Evolutionary conservation across 2,329 filamentous ascomycete species (phyloP).

Genomic region (Gnomoniopsis smithogilvyi): DNA sequence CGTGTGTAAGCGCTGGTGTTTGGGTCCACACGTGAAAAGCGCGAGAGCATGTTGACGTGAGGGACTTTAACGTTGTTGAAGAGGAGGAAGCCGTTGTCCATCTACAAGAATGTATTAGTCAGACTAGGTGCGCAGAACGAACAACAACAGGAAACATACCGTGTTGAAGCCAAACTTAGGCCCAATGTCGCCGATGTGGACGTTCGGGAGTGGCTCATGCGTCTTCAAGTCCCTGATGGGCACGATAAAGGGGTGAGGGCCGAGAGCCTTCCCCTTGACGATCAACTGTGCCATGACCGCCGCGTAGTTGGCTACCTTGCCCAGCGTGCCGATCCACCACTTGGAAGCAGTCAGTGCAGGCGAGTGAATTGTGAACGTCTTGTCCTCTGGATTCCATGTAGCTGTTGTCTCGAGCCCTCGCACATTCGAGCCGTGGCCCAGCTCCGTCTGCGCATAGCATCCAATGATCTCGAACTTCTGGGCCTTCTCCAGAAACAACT

Average conservation of each 20-base stretch:
- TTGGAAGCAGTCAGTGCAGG: constrained; percentile 73
- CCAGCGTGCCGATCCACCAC: constrained; percentile 82
- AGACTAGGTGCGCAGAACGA: not conserved
- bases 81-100: constrained; percentile 79
- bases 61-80: constrained; percentile 76
- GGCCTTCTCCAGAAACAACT: constrained; percentile 67
- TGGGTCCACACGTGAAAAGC: constrained; percentile 68
- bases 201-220: constrained; percentile 63
- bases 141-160: not conserved
- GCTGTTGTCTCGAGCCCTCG: constrained; percentile 69
- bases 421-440: constrained; percentile 77
- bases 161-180: constrained; percentile 78
- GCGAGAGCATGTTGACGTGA: constrained; percentile 69
- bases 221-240: constrained; percentile 70
- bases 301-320: constrained; percentile 72
- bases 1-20: constrained; percentile 65
- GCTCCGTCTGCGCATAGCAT: constrained; percentile 78
- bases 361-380: constrained; percentile 73
- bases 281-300: constrained; percentile 77
- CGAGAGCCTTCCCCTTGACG: constrained; percentile 64
- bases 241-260: constrained; percentile 76
- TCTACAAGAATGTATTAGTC: constrained; percentile 28
- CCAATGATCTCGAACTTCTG: constrained; percentile 70
- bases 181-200: constrained; percentile 77
- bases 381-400: constrained; percentile 69